Conservation (phyloP, 2,329 filamentous ascomycete genomes). For the Teratosphaeria nubilosa region DNA sequence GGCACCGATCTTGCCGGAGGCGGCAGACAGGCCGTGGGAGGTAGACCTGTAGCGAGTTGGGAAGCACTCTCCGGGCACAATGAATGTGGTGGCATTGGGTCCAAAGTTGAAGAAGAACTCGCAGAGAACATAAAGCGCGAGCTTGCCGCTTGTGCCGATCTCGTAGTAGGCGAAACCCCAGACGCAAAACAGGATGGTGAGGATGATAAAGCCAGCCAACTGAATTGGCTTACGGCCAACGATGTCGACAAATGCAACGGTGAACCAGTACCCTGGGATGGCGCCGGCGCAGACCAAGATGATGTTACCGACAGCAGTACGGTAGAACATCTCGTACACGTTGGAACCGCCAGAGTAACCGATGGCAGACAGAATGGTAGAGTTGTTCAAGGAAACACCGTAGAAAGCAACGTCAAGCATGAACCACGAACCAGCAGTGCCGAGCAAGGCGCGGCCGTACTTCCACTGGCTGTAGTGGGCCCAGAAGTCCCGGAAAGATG, state of each 20-base stretch:
- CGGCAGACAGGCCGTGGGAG: conserved; percentile 40
- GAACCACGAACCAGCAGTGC: conserved; percentile 81
- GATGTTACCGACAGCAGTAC: conserved; percentile 67
- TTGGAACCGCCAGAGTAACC: conserved; percentile 56
- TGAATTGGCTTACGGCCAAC: conserved; percentile 71
- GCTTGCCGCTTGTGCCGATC: conserved; percentile 32
- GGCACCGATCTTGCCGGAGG: conserved; percentile 39
- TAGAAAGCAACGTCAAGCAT: conserved; percentile 55
- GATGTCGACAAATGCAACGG: conserved; percentile 62
- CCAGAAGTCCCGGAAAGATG: conserved; percentile 62
- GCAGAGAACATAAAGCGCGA: conserved; percentile 38
- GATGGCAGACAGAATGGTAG: conserved; percentile 59
- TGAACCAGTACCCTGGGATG: conserved; percentile 75
- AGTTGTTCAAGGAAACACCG: conserved; percentile 62
- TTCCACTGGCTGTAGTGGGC: conserved; percentile 59
- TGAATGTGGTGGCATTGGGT: conserved; percentile 43
- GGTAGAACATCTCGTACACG: conserved; percentile 61
- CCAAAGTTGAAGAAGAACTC: conserved; percentile 48
- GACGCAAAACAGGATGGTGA: conserved; percentile 40
- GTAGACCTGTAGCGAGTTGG: conserved; percentile 40
- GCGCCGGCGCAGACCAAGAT: conserved; percentile 70
- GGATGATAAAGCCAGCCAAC: conserved; percentile 42
- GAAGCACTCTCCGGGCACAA: conserved; percentile 43
- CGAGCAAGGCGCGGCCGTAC: conserved; percentile 61
- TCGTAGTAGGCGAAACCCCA: conserved; percentile 40